Percentiles rank a stretch among this genome's conserved stretches.
phyloP scores from a whole-genome alignment of 257 asterid genomes.

The Primulina tabacum region DNA sequence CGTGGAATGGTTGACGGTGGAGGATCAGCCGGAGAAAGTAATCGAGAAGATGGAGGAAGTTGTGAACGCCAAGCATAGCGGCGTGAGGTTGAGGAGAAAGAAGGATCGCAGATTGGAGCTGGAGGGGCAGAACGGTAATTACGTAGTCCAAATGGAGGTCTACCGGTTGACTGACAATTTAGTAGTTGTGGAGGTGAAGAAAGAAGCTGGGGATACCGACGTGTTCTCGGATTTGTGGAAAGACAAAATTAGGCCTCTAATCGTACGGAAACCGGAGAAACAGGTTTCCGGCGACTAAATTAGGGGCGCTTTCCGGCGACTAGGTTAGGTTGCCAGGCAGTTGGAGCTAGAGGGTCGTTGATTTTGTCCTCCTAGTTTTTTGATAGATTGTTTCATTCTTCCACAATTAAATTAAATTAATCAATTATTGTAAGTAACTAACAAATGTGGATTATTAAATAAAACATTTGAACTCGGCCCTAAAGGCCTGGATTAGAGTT shows the following conservation, averaged over 20 bases:
- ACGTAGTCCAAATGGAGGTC: conserved; percentile 43
- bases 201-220: conserved; percentile 47
- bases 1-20: conserved; percentile 52
- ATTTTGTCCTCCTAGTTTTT: neutral
- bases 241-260: conserved; percentile 48
- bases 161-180: conserved; percentile 48
- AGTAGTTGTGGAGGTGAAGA: conserved; percentile 59
- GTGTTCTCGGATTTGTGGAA: conserved; percentile 45
- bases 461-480: no score
- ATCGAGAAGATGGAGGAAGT: conserved; percentile 49
- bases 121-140: conserved; percentile 61
- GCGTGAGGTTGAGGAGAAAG: conserved; percentile 33
- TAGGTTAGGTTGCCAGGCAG: neutral
- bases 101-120: conserved; percentile 58
- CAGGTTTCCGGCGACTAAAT: neutral
- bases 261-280: conserved; percentile 30
- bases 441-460: no score
- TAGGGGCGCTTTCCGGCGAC: neutral
- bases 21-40: conserved; percentile 51
- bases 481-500: no score
- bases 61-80: conserved; percentile 43
- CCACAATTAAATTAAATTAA: no score
- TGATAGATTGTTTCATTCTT: neutral
- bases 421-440: no score
- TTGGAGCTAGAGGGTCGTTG: no score